Evolutionary conservation across 2,329 filamentous ascomycete genomes (phyloP), one percentile per base, ranked within the genome.

Genomic region (Claviceps capensis): DNA sequence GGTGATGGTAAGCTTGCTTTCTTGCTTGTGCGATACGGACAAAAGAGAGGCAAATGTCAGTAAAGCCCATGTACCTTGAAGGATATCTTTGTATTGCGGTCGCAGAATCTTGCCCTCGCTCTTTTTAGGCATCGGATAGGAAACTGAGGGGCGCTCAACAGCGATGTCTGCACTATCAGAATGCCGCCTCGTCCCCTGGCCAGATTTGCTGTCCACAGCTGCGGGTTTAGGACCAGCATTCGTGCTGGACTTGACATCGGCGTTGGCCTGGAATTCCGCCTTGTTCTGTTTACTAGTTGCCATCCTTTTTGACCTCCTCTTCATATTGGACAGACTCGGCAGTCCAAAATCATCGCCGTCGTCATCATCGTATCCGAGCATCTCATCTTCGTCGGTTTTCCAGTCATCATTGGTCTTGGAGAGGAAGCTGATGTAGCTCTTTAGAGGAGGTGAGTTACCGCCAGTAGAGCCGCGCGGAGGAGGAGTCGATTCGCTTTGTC

Each of bases 71-170:
- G 14, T 58, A 84, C 82, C 82, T 73, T 78, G 80, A 19, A 98
- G 71, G 46, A 98, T 94, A 56, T 98, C 93, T 69, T 98, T 96
- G 68, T 97, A 98, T 67, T 98, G 93, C 49, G 93, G 93, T 56
- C 93, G 82, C 22, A 98, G 72, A 54, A 97, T 97, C 74, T 98
- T 98, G 30, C 88, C 91, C 65, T 96, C 90, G 56, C 79, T 83
- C 68, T 90, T 94, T 68, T 90, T 91, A 2, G 90, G 82, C 61
- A 87, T 84, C 30, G 91, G 91, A 62, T 97, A 97, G 55, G 81
- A 82, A 14, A 88, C 81, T 41, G 85, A 74, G 23, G 87, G 88
- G 55, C 91, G 79, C 69, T 96, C 90, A 62, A 95, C 86, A 17
- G 90, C 89, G 65, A 97, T 96, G 66, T 97, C 91, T 56, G 87